phyloP scores from a whole-genome alignment of 129 eudicot species.

The Flaveria robusta region DNA sequence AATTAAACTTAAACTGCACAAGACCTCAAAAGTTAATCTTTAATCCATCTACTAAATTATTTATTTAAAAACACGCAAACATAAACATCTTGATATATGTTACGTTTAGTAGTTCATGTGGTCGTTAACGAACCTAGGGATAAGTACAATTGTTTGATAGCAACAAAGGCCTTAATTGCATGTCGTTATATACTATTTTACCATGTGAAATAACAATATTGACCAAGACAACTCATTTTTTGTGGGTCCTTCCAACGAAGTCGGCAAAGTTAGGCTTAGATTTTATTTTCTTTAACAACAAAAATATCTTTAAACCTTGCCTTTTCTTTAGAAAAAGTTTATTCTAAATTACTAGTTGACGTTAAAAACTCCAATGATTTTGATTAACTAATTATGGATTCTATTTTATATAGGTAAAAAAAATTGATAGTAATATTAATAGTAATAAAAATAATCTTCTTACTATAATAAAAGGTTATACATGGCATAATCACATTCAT shows the following conservation, averaged over 20 bases:
- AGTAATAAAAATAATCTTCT: no score
- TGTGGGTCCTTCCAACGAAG: slow-evolving; percentile 22
- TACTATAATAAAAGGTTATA: no score
- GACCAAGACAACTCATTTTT: slow-evolving; percentile 30
- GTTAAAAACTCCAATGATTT: background rate
- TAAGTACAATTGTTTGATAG: slow-evolving; percentile 29
- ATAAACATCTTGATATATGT: background rate
- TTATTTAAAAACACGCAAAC: background rate
- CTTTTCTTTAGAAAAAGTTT: background rate
- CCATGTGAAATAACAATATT: slow-evolving; percentile 34
- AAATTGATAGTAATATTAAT: no score
- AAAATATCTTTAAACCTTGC: background rate
- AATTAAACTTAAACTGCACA: no score
- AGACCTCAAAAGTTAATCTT: background rate
- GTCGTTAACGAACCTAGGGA: slow-evolving; percentile 20
- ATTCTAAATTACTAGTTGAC: background rate
- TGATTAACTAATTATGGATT: background rate
- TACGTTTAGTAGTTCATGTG: slow-evolving; percentile 25
- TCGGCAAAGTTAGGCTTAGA: slow-evolving; percentile 31
- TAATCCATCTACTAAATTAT: background rate
- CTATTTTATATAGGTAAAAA: no score
- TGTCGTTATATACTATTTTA: slow-evolving; percentile 25
- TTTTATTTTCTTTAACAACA: slow-evolving; percentile 1
- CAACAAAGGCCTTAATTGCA: slow-evolving; percentile 33
- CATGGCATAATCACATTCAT: no score